Conservation (phyloP, 352 stramenopile species). For the Pythium chondricola region DNA sequence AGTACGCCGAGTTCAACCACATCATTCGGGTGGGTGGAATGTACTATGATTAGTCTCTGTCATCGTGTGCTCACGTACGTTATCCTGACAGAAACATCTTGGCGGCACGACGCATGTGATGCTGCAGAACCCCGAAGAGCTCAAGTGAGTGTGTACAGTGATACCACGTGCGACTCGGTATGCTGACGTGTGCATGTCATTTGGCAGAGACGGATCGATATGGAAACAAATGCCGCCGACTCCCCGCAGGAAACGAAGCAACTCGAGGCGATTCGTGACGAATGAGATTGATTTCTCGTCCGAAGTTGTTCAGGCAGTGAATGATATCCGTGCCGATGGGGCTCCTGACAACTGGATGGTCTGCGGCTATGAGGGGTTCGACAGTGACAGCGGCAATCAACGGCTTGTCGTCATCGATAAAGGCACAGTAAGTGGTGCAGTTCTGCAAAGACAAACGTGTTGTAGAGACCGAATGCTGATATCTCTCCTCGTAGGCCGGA, state of each 20-base stretch:
- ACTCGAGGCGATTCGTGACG: constrained; percentile 65
- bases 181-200: neutral
- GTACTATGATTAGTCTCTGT: too few species aligned
- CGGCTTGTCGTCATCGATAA: constrained; percentile 77
- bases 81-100: constrained; percentile 61
- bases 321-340: constrained; percentile 76
- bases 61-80: neutral
- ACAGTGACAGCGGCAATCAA: constrained; percentile 53
- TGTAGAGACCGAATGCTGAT: too few species aligned
- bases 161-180: neutral
- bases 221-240: constrained; percentile 50
- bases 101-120: constrained; percentile 68
- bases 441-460: neutral
- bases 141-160: constrained; percentile 40
- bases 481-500: constrained; percentile 37
- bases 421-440: constrained; percentile 53
- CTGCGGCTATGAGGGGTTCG: constrained; percentile 65
- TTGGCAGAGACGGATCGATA: constrained; percentile 47
- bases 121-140: constrained; percentile 66
- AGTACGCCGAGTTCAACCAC: constrained; percentile 87
- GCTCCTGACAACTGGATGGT: constrained; percentile 84
- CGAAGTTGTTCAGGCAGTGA: constrained; percentile 57
- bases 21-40: constrained; percentile 75
- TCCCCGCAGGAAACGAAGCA: constrained; percentile 51
- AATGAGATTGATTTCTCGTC: constrained; percentile 81